Evolutionary conservation across 2,329 filamentous ascomycete species (phyloP).

Genomic region (Fusarium sp.): DNA sequence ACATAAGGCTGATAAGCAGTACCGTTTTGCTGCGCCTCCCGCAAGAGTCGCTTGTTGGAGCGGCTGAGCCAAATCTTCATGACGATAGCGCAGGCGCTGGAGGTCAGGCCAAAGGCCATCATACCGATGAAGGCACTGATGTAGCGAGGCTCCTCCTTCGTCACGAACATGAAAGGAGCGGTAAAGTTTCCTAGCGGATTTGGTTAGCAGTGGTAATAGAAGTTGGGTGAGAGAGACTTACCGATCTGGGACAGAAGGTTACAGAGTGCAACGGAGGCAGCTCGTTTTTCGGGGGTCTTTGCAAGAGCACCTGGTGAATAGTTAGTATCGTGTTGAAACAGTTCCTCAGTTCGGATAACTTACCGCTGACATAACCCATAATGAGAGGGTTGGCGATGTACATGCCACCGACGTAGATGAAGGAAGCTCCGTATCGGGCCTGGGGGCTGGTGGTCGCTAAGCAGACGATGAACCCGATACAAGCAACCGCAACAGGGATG

Average conservation of each 20-base stretch:
- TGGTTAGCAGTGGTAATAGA: rapidly evolving
- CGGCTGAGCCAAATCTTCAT: constrained; percentile 16
- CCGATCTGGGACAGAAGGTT: constrained; percentile 11
- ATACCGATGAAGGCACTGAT: constrained; percentile 18
- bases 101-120: constrained; percentile 9
- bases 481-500: constrained; percentile 1
- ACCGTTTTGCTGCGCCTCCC: constrained; percentile 10
- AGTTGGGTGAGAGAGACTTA: rapidly evolving
- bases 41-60: constrained; percentile 8
- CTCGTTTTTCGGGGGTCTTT: constrained; percentile 5
- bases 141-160: constrained; percentile 13
- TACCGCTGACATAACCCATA: constrained; percentile 16
- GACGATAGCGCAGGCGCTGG: not conserved
- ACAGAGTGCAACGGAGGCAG: constrained; percentile 7
- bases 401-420: constrained; percentile 11
- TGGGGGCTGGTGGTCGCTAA: not conserved
- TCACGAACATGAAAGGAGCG: constrained; percentile 13
- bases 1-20: constrained; percentile 14
- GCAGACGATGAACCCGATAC: constrained; percentile 7
- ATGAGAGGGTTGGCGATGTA: constrained; percentile 20
- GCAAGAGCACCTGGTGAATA: not conserved
- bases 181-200: not conserved
- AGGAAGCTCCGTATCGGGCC: not conserved
- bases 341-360: no score
- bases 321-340: no score